phyloP scores from a whole-genome alignment of 2,329 filamentous ascomycete genomes.

The Talaromyces sp. region DNA sequence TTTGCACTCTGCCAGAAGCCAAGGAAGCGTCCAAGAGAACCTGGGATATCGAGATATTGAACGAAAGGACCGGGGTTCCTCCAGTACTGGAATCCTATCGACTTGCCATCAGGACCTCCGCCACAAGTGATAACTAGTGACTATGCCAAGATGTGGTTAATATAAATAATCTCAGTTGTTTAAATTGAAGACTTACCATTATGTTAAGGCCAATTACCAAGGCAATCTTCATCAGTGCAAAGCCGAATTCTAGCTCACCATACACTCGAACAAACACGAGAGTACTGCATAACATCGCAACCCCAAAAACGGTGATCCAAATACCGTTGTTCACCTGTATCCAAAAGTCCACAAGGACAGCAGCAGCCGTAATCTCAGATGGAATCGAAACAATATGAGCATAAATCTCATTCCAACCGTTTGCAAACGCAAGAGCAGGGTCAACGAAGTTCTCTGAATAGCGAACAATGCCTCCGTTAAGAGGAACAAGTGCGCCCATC shows the following conservation, averaged over 20 bases:
- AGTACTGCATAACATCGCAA: constrained; percentile 51
- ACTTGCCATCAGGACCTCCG: constrained; percentile 43
- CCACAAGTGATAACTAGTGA: constrained; percentile 52
- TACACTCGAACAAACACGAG: constrained; percentile 46
- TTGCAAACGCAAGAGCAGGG: constrained; percentile 37
- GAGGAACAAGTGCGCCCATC: constrained; percentile 37
- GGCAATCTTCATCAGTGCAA: constrained; percentile 47
- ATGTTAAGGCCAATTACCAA: constrained; percentile 49
- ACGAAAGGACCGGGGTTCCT: constrained; percentile 45
- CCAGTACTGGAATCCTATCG: constrained; percentile 51
- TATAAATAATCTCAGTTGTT: neutral
- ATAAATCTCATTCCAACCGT: constrained; percentile 46
- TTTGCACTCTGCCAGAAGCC: constrained; percentile 48
- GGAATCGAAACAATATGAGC: constrained; percentile 42
- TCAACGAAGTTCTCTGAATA: constrained; percentile 40
- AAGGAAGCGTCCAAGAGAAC: constrained; percentile 46
- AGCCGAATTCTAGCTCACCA: constrained; percentile 52
- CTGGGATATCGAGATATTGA: constrained; percentile 41
- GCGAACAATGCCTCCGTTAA: constrained; percentile 40
- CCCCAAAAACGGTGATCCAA: constrained; percentile 54
- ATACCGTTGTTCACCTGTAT: constrained; percentile 39
- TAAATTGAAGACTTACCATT: constrained; percentile 26
- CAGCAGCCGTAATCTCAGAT: constrained; percentile 61
- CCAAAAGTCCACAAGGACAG: constrained; percentile 62
- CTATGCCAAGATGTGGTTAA: neutral